These are phyloP conservation scores for Talaromyces adpressus DNA, from an alignment of 495 filamentous ascomycete species.

Conservation along the genomic window DNA sequence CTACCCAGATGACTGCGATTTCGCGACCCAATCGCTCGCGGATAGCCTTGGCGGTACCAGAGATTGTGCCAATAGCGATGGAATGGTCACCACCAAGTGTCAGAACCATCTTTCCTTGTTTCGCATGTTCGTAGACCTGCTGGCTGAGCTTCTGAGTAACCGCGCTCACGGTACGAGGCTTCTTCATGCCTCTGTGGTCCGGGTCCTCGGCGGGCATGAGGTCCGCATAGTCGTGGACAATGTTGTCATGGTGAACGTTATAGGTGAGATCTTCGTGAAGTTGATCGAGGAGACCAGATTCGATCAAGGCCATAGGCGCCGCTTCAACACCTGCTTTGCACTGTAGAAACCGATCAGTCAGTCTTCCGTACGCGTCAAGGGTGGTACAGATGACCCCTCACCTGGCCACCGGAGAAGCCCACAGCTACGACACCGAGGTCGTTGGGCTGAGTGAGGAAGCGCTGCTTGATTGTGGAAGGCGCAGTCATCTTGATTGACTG, in stretches of 20 bases:
- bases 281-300: constrained; percentile 78
- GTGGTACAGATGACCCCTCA: constrained; percentile 28
- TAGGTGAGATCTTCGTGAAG: constrained; percentile 81
- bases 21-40: constrained; percentile 74
- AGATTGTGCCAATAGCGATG: constrained; percentile 90
- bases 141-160: constrained; percentile 74
- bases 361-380: background rate
- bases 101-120: constrained; percentile 77
- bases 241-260: constrained; percentile 76
- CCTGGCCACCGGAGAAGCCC: constrained; percentile 95
- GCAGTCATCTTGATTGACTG: constrained; percentile 44
- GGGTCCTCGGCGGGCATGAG: constrained; percentile 62
- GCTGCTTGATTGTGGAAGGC: constrained; percentile 68
- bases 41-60: constrained; percentile 76
- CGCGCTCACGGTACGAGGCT: constrained; percentile 77
- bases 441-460: constrained; percentile 70
- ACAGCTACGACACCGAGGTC: constrained; percentile 91
- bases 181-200: constrained; percentile 84
- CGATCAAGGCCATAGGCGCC: constrained; percentile 84
- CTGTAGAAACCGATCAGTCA: constrained; percentile 32
- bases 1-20: constrained; percentile 95
- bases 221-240: constrained; percentile 75
- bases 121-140: constrained; percentile 84
- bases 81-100: constrained; percentile 95
- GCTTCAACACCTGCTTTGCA: constrained; percentile 89